Conservation (phyloP, 2,329 filamentous ascomycete genomes). For the Tolypocladium ovalisporum region DNA sequence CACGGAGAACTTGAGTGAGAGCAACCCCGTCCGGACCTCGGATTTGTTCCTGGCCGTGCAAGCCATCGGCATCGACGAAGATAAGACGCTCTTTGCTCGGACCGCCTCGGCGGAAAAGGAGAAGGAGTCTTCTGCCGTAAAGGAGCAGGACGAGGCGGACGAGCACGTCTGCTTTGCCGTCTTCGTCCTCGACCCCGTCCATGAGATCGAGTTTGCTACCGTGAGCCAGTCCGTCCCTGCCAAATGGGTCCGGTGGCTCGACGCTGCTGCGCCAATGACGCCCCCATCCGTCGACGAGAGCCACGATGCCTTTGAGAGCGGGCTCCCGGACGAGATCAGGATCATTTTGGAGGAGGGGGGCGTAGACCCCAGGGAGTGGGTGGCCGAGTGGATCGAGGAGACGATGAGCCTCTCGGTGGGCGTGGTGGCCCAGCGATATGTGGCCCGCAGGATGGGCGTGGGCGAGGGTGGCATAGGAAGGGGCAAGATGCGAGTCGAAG, state of each 20-base stretch:
- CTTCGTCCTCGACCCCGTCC: constrained; percentile 78
- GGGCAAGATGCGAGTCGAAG: constrained; percentile 50
- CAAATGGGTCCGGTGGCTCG: constrained; percentile 86
- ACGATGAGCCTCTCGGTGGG: constrained; percentile 66
- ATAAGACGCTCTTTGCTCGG: constrained; percentile 58
- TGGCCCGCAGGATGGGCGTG: constrained; percentile 90
- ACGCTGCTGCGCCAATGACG: constrained; percentile 53
- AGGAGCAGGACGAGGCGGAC: constrained; percentile 42
- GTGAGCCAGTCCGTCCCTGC: constrained; percentile 75
- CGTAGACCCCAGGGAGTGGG: constrained; percentile 93
- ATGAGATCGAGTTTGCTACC: constrained; percentile 77
- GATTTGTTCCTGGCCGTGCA: constrained; percentile 96
- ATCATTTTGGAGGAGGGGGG: constrained; percentile 67
- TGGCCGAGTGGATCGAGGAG: constrained; percentile 95
- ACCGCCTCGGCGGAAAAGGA: constrained; percentile 41
- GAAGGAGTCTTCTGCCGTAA: constrained; percentile 40
- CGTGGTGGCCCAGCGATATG: constrained; percentile 86
- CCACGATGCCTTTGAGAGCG: constrained; percentile 22
- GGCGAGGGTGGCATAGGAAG: constrained; percentile 62
- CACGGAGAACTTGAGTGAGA: constrained; percentile 67
- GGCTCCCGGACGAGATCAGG: constrained; percentile 68
- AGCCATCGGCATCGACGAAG: constrained; percentile 58
- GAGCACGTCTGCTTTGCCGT: constrained; percentile 63
- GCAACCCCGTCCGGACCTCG: constrained; percentile 81
- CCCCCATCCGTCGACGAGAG: constrained; percentile 40